phyloP scores from a whole-genome alignment of 1,284 basidiomycete species.

The Apiotrichum sp. region DNA sequence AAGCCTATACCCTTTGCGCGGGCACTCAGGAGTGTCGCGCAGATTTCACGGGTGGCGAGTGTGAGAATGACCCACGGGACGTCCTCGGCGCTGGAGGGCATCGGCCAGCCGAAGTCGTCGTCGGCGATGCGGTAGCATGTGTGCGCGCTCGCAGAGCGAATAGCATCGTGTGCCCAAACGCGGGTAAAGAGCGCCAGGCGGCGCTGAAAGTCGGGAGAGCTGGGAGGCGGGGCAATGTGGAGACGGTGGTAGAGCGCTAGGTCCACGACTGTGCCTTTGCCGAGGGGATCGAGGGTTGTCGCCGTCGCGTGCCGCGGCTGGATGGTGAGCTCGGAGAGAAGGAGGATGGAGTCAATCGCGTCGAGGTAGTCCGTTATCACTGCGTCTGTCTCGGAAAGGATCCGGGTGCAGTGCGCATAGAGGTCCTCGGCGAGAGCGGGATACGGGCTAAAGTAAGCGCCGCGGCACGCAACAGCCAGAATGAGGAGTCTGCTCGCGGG shows the following conservation, averaged over 20 bases:
- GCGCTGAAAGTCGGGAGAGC: background rate
- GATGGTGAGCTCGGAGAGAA: slow-evolving; percentile 5
- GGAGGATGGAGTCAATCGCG: slow-evolving; percentile 5
- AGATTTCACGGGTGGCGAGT: background rate
- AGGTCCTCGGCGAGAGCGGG: background rate
- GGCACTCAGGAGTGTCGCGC: slow-evolving; percentile 3
- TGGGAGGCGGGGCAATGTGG: background rate
- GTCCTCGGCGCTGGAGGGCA: background rate
- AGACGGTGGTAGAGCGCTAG: slow-evolving; percentile 4
- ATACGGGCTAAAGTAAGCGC: slow-evolving; percentile 3
- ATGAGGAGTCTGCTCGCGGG: slow-evolving; percentile 7
- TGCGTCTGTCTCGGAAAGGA: background rate
- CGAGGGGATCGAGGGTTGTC: slow-evolving; percentile 6
- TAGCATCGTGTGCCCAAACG: slow-evolving; percentile 7
- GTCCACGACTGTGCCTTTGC: slow-evolving; percentile 11
- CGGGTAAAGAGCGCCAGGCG: slow-evolving; percentile 1
- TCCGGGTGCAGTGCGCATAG: slow-evolving; percentile 1
- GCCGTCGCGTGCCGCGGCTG: slow-evolving; percentile 1
- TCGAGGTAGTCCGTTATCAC: background rate
- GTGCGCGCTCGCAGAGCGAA: slow-evolving; percentile 6
- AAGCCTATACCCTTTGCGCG: background rate
- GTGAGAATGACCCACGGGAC: slow-evolving; percentile 1
- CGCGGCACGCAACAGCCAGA: slow-evolving; percentile 9
- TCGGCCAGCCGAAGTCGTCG: slow-evolving; percentile 9
- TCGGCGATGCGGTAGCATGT: slow-evolving; percentile 5